phyloP scores from a whole-genome alignment of 2,329 filamentous ascomycete genomes.

The Acephala macrosclerotiorum region DNA sequence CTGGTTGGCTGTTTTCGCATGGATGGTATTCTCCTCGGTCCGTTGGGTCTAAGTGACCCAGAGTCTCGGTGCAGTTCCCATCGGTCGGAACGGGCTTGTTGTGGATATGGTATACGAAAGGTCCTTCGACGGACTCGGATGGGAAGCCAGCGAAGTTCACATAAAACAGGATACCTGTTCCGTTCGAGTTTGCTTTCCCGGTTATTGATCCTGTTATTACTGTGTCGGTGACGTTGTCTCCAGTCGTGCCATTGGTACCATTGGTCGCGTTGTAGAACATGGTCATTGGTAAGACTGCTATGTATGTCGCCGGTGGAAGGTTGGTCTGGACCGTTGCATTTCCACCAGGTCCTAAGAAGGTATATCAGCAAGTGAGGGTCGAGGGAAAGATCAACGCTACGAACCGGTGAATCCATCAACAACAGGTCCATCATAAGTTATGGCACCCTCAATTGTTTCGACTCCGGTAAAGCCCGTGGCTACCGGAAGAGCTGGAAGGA shows the following conservation, averaged over 20 bases:
- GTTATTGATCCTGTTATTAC: constrained; percentile 10
- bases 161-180: constrained; percentile 7
- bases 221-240: too few relatives aligned
- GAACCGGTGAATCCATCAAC: constrained; percentile 3
- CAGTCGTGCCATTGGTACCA: neutral
- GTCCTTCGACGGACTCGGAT: constrained; percentile 2
- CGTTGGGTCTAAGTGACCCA: constrained; percentile 12
- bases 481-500: constrained; percentile 1
- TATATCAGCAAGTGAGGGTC: neutral
- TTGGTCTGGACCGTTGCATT: constrained; percentile 12
- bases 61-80: constrained; percentile 14
- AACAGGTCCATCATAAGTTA: constrained; percentile 6
- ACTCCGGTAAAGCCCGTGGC: constrained; percentile 4
- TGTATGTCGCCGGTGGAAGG: constrained; percentile 2
- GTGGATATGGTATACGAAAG: constrained; percentile 17
- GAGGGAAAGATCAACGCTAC: neutral
- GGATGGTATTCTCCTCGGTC: constrained; percentile 12
- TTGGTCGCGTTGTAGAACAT: constrained; percentile 4
- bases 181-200: constrained; percentile 8
- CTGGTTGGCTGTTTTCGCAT: neutral
- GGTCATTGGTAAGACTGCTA: neutral
- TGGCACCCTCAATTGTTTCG: constrained; percentile 12
- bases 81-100: neutral
- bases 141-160: constrained; percentile 10
- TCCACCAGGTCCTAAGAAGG: constrained; percentile 6